Conservation (phyloP, 768 basidiomycete genomes). For the Podaxis pistillaris region DNA sequence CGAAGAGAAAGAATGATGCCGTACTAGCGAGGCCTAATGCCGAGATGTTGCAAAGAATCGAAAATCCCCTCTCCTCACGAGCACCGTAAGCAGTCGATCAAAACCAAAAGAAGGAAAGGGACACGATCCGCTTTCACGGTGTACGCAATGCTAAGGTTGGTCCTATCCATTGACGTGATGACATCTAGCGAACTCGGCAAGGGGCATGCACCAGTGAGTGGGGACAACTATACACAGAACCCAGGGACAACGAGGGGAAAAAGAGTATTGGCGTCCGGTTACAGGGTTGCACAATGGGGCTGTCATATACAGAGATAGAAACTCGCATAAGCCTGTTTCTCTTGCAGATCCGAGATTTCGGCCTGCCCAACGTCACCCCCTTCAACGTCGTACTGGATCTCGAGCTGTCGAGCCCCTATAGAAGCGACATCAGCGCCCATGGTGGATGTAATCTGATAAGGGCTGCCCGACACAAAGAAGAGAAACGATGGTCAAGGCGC, state of each 20-base stretch:
- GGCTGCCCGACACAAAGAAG: neutral
- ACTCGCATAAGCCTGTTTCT: constrained; percentile 9
- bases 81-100: neutral
- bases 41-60: constrained; percentile 29
- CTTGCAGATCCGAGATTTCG: neutral
- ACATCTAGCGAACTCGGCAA: constrained; percentile 38
- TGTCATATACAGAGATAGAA: neutral
- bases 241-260: too few species aligned
- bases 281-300: neutral
- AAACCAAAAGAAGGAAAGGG: constrained; percentile 20
- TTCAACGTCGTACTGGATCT: neutral
- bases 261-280: too few species aligned
- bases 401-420: neutral
- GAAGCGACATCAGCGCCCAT: neutral
- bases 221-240: constrained; percentile 27
- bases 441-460: neutral
- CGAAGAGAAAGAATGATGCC: constrained; percentile 38
- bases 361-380: neutral
- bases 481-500: neutral
- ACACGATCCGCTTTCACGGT: constrained; percentile 39
- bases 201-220: constrained; percentile 40
- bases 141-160: constrained; percentile 41
- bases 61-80: too few species aligned
- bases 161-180: constrained; percentile 38
- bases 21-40: constrained; percentile 35